These are phyloP conservation scores for Tylopilus plumbeoviolaceoides DNA, from an alignment of 768 basidiomycete genomes.

Conservation along the genomic window DNA sequence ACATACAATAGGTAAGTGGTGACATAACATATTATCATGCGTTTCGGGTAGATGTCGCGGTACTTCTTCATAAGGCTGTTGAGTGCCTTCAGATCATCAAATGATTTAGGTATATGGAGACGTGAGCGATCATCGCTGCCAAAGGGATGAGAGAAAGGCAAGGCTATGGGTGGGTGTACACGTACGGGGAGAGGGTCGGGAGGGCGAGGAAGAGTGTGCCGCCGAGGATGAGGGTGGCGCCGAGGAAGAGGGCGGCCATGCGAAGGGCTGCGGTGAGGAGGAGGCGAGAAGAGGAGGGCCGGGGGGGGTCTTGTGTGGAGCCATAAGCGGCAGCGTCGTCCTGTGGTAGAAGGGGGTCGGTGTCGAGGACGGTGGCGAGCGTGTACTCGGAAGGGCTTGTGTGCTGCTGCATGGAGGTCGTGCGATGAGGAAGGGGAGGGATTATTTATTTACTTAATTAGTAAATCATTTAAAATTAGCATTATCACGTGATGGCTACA, in stretches of 20 bases:
- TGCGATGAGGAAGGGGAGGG: not conserved
- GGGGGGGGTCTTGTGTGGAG: constrained; percentile 36
- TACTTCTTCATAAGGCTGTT: constrained; percentile 90
- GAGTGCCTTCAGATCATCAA: constrained; percentile 79
- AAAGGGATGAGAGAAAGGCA: constrained; percentile 5
- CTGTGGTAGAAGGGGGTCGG: constrained; percentile 25
- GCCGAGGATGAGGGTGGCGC: constrained; percentile 67
- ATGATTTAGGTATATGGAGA: constrained; percentile 84
- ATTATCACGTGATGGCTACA: constrained; percentile 14
- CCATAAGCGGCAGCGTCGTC: constrained; percentile 48
- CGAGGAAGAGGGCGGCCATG: constrained; percentile 72
- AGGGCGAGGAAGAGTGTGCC: constrained; percentile 78
- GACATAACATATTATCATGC: constrained; percentile 85
- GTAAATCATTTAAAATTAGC: not conserved
- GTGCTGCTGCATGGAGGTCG: constrained; percentile 22
- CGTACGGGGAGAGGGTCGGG: constrained; percentile 75
- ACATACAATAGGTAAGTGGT: constrained; percentile 95
- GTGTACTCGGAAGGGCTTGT: constrained; percentile 55
- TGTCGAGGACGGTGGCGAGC: constrained; percentile 50
- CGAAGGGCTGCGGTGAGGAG: constrained; percentile 80
- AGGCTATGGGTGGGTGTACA: constrained; percentile 9
- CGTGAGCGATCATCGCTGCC: constrained; percentile 67
- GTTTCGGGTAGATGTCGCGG: constrained; percentile 78
- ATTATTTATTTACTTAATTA: not conserved
- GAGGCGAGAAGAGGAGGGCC: constrained; percentile 47